Evolutionary conservation across 2,329 filamentous ascomycete species (phyloP), one percentile per base, ranked within the genome.

Genomic region (Rhynchosporium graminicola): DNA sequence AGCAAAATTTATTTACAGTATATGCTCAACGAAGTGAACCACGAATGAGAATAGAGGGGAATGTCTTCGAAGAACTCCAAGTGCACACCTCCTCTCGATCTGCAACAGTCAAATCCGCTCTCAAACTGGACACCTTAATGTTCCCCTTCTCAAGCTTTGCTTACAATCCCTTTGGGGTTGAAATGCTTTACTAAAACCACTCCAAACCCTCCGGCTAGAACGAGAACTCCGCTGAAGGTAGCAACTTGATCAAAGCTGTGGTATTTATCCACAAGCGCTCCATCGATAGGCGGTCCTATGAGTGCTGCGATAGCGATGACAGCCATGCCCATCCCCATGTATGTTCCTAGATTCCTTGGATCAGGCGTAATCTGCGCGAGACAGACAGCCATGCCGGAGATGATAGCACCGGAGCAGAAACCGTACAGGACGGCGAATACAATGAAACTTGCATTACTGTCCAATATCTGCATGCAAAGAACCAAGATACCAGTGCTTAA

Each of bases 261-360:
- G 67, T 83, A 80, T 2, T 76, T 74, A 9, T 73, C 74, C 8
- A 88, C 78, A 29, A 89, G 78, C 9, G 83, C 85, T 13, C 88
- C 87, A 6, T 81, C 87, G 66, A 91, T 87, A 0, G 89, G 89
- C 29, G 81, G 84, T 0, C 87, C 86, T 0, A 85, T 85, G 51
- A 93, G 76, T 1, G 84, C 86, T 3, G 85, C 87, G 40, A 92
- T 77, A 1, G 83, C 81, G 61, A 85, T 78, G 40, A 87, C 70
- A n/a, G 83, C 82, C 72, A 89, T 89, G 13, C 83, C 80, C 1
- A 83, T 81, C 0, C 90, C 90, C 6, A 84, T 86, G n/a, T 89
- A 82, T 1, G 87, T 82, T 12, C 90, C 90, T 46, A 92, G 87
- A 72, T 90, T 80, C 33, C 83, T 79, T 29, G 90, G 81, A 61